Conservation (phyloP, 163 green algal species). For the Chlorella variabilis region DNA sequence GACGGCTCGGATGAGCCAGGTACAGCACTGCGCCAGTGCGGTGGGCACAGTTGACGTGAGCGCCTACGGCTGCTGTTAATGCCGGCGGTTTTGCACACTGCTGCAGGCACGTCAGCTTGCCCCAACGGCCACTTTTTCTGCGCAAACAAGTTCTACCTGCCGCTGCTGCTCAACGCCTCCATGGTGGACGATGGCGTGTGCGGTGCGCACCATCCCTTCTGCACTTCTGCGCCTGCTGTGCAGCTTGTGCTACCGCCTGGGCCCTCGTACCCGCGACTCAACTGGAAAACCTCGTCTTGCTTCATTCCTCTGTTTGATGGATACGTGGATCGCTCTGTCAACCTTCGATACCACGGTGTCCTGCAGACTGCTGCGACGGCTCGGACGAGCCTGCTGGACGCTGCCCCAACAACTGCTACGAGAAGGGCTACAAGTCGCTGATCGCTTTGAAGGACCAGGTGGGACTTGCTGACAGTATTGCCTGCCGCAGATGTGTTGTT, state of each 20-base stretch:
- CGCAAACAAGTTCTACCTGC: constrained; percentile 76
- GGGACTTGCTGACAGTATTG: not conserved
- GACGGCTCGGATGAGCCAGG: constrained; percentile 96
- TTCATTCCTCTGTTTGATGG: too few species aligned
- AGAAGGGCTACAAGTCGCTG: constrained; percentile 59
- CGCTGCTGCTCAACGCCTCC: constrained; percentile 66
- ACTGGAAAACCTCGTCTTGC: too few species aligned
- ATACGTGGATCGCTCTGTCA: too few species aligned
- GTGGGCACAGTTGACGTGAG: not conserved
- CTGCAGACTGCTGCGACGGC: constrained; percentile 93
- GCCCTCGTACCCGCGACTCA: too few species aligned
- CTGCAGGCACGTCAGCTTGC: constrained; percentile 87
- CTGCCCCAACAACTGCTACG: constrained; percentile 81
- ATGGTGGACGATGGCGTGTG: constrained; percentile 96
- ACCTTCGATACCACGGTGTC: not conserved
- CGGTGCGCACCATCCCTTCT: constrained; percentile 55
- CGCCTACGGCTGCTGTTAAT: not conserved
- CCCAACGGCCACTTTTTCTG: constrained; percentile 89
- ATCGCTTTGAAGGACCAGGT: constrained; percentile 54
- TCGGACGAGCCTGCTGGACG: constrained; percentile 77
- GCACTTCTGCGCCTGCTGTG: not conserved
- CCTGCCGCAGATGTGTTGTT: not conserved
- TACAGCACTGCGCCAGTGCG: constrained; percentile 33
- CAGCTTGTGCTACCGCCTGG: too few species aligned
- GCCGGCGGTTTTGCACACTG: not conserved